Evolutionary conservation across 164 flowering plant genomes (phyloP), one percentile per base, ranked within the genome.

Genomic region (Dillenia turbinata): DNA sequence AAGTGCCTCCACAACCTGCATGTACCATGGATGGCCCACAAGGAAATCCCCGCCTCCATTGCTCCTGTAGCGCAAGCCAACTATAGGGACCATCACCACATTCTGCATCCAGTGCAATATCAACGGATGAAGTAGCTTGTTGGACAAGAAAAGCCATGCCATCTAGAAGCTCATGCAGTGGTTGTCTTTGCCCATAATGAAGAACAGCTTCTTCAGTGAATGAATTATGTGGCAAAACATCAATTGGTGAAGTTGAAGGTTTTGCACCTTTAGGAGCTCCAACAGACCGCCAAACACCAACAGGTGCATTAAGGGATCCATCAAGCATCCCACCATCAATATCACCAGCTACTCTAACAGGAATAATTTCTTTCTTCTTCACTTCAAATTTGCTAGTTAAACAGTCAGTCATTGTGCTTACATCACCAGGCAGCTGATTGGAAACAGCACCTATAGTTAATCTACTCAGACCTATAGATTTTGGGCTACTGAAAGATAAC

Each of bases 1-100:
- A 74, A 70, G 80, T 64, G 16, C 99, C 99, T n/a, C 99, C 99
- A 75, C 99, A 95, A 52, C 97, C 99, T 47, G 97, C 97, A 88
- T 95, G 99, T 22, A 85, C 89, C 87, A 78, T 79, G 54, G 87
- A 85, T 16, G 99, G 99, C 44, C 99, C 96, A 77, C 99, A 95
- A 52, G 84, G 83, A 74, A 95, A 86, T 64, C 89, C 97, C 60
- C 88, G 97, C 67, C 94, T 83, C 80, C 77, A 71, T 64, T 92
- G 97, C 70, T 95, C 99, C 75, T 92, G 88, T 60, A 88, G 68
- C 52, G 97, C 99, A 74, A 95, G 97, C 97, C 93, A 95, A 65
- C 94, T 89, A 77, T 78, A 89, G 49, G 90, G 87, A 44, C 99
- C 97, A 75, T 92, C 97, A 52, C 86, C 83, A 69, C 72, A 81